phyloP scores from a whole-genome alignment of 1,284 basidiomycete genomes.

The Trametes hirsuta region DNA sequence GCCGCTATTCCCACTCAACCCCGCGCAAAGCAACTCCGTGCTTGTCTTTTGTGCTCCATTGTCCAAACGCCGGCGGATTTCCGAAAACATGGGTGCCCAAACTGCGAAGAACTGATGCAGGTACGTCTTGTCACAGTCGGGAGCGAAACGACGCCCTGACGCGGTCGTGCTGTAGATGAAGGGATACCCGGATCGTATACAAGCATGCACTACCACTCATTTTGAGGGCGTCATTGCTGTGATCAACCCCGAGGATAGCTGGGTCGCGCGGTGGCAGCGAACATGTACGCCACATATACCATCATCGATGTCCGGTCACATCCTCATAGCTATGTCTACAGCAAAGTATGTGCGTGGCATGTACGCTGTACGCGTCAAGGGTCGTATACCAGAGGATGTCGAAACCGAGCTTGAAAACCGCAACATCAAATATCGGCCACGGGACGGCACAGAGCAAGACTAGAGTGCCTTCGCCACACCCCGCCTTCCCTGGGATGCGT shows the following conservation, averaged over 20 bases:
- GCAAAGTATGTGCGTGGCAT: conserved; percentile 87
- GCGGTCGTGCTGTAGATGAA: conserved; percentile 68
- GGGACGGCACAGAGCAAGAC: conserved; percentile 77
- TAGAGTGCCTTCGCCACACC: conserved; percentile 29
- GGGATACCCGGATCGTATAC: conserved; percentile 82
- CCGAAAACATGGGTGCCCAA: conserved; percentile 87
- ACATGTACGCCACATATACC: conserved; percentile 62
- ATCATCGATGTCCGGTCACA: not conserved
- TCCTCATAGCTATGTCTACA: conserved; percentile 35
- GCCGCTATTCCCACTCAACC: conserved; percentile 62
- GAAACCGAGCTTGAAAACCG: conserved; percentile 76
- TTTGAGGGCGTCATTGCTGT: conserved; percentile 94
- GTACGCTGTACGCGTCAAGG: conserved; percentile 88
- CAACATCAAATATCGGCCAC: conserved; percentile 79
- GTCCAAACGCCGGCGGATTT: conserved; percentile 89
- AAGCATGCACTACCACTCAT: conserved; percentile 89
- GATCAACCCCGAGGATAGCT: conserved; percentile 87
- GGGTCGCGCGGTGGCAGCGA: conserved; percentile 95
- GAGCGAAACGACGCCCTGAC: not conserved
- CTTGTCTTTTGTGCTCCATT: conserved; percentile 92
- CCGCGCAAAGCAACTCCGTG: conserved; percentile 77
- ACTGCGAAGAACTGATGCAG: conserved; percentile 95
- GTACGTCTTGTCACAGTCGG: conserved; percentile 44
- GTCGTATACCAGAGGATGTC: conserved; percentile 84
- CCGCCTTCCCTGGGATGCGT: not conserved